phyloP scores from a whole-genome alignment of 1,284 basidiomycete species.

The Cryptococcus sp. region DNA sequence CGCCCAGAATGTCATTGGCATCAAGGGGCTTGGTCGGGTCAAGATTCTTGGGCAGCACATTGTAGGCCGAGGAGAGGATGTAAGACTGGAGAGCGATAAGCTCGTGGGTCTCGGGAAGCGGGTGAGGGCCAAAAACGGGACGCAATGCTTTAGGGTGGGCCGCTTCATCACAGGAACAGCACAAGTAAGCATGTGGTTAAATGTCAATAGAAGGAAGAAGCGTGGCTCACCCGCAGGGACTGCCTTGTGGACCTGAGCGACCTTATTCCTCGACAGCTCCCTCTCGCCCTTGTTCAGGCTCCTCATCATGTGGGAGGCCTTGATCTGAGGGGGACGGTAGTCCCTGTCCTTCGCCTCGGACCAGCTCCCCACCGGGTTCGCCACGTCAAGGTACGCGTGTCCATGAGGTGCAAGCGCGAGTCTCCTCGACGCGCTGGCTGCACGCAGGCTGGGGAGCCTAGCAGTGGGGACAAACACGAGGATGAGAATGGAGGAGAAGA shows the following conservation, averaged over 20 bases:
- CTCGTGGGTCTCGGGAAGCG: conserved; percentile 42
- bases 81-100: conserved; percentile 48
- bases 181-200: conserved; percentile 3
- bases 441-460: conserved; percentile 22
- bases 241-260: neutral
- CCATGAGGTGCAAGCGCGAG: conserved; percentile 25
- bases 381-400: conserved; percentile 20
- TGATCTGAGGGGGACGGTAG: conserved; percentile 30
- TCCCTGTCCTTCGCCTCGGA: conserved; percentile 23
- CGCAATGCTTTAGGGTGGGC: conserved; percentile 24
- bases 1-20: conserved; percentile 37
- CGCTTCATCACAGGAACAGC: neutral
- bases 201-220: neutral
- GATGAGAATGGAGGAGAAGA: conserved; percentile 26
- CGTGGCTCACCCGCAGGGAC: conserved; percentile 13
- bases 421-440: conserved; percentile 23
- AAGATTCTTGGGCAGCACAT: conserved; percentile 31
- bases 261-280: neutral
- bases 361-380: conserved; percentile 13
- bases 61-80: conserved; percentile 36
- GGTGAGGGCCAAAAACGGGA: conserved; percentile 20
- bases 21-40: conserved; percentile 39
- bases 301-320: conserved; percentile 18
- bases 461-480: conserved; percentile 24
- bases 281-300: conserved; percentile 3